Conservation (phyloP, 192 early-diverging fungal genomes). For the Bifiguratus adelaidae region DNA sequence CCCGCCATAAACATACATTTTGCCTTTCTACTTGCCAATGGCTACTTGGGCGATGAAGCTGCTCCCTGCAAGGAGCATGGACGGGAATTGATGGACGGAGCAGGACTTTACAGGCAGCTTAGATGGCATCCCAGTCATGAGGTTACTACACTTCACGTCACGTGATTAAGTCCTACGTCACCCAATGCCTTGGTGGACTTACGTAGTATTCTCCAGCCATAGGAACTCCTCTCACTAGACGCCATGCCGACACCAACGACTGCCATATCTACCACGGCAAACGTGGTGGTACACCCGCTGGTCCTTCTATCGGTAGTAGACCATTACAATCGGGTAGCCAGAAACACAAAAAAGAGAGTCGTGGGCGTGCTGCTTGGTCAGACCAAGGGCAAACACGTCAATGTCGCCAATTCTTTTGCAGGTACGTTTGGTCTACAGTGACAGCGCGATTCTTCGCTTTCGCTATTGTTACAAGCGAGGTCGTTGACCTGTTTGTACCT, state of each 20-base stretch:
- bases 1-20: too few species aligned
- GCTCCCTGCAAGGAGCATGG: too few species aligned
- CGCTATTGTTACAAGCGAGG: not conserved
- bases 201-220: too few species aligned
- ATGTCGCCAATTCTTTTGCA: constrained; percentile 97
- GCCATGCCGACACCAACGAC: constrained; percentile 27
- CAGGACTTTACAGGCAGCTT: too few species aligned
- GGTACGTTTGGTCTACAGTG: constrained; percentile 35
- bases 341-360: constrained; percentile 91
- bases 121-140: too few species aligned
- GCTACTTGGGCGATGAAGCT: too few species aligned
- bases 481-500: not conserved
- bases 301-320: constrained; percentile 98
- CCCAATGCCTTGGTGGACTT: too few species aligned
- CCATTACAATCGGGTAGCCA: constrained; percentile 96
- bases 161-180: too few species aligned
- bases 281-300: constrained; percentile 90
- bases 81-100: too few species aligned
- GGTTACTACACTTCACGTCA: too few species aligned
- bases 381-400: constrained; percentile 72
- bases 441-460: not conserved
- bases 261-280: constrained; percentile 30
- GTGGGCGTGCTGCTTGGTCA: constrained; percentile 96
- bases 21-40: too few species aligned
- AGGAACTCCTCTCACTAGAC: too few species aligned